Percentiles rank a stretch among this genome's conserved stretches.
Conservation (phyloP, 176 grass and related monocot species). For the Bolboschoenus planiculmis region DNA sequence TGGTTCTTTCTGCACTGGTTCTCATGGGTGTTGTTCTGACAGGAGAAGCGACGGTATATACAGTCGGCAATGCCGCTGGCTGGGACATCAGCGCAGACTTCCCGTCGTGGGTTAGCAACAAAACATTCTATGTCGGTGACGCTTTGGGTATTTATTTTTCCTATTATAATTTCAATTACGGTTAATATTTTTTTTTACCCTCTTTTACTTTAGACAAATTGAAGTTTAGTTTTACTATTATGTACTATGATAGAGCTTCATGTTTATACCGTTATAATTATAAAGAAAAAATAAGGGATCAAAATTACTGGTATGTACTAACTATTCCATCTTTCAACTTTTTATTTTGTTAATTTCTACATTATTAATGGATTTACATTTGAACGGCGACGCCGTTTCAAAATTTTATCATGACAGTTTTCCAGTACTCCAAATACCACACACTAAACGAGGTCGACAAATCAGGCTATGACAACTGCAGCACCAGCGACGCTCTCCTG, state of each 20-base stretch:
- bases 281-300: not conserved
- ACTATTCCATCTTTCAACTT: not conserved
- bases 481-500: constrained; percentile 23
- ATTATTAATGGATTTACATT: not conserved
- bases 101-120: constrained; percentile 45
- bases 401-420: constrained; percentile 40
- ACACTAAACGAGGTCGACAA: constrained; percentile 57
- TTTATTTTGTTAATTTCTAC: not conserved
- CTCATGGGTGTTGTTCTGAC: not conserved
- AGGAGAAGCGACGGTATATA: constrained; percentile 36
- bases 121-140: constrained; percentile 69
- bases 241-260: not conserved
- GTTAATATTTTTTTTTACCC: not conserved
- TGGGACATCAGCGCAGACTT: constrained; percentile 86
- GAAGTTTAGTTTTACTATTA: not conserved
- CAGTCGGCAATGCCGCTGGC: constrained; percentile 59
- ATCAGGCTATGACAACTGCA: constrained; percentile 56
- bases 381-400: not conserved
- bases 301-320: not conserved
- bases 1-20: constrained; percentile 29
- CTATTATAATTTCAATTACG: not conserved
- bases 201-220: not conserved
- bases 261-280: not conserved
- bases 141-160: constrained; percentile 35
- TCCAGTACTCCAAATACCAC: constrained; percentile 60